Conservation (phyloP, 371 early-diverging fungal genomes). For the Chytridium lagenaria region DNA sequence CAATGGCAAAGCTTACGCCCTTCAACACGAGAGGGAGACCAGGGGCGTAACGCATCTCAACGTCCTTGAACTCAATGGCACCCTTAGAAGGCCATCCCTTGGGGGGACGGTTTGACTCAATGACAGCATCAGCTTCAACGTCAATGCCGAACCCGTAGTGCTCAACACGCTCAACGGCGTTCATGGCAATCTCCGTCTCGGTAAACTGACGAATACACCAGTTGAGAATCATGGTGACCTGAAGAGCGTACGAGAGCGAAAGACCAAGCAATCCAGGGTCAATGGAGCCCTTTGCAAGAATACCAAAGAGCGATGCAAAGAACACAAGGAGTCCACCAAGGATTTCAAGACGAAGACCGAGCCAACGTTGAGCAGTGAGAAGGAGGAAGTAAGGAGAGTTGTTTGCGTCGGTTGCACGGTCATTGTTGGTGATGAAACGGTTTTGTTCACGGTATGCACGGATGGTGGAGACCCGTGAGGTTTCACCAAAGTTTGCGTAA, state of each 20-base stretch:
- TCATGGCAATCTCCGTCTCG: conserved; percentile 58
- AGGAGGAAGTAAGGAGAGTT: conserved; percentile 35
- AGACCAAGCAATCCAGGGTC: conserved; percentile 77
- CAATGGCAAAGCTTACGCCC: conserved; percentile 42
- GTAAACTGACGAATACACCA: conserved; percentile 72
- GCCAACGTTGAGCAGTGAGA: conserved; percentile 42
- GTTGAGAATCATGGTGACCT: conserved; percentile 75
- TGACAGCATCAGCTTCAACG: conserved; percentile 73
- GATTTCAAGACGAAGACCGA: conserved; percentile 79
- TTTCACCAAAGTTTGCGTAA: conserved; percentile 75
- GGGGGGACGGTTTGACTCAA: conserved; percentile 39
- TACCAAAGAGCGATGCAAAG: conserved; percentile 41
- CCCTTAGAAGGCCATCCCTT: conserved; percentile 62
- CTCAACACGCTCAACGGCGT: conserved; percentile 73
- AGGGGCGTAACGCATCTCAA: conserved; percentile 66
- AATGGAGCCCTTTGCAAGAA: conserved; percentile 51
- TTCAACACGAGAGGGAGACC: conserved; percentile 67
- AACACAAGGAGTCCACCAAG: conserved; percentile 57
- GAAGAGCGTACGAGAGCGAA: conserved; percentile 80
- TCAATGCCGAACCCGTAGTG: conserved; percentile 76
- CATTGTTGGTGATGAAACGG: conserved; percentile 40
- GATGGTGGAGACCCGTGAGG: conserved; percentile 50
- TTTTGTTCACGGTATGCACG: conserved; percentile 30
- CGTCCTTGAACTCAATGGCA: conserved; percentile 67
- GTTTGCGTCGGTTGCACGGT: conserved; percentile 26